phyloP scores from a whole-genome alignment of 179 eudicot genomes.

The Drosera spatulata region DNA sequence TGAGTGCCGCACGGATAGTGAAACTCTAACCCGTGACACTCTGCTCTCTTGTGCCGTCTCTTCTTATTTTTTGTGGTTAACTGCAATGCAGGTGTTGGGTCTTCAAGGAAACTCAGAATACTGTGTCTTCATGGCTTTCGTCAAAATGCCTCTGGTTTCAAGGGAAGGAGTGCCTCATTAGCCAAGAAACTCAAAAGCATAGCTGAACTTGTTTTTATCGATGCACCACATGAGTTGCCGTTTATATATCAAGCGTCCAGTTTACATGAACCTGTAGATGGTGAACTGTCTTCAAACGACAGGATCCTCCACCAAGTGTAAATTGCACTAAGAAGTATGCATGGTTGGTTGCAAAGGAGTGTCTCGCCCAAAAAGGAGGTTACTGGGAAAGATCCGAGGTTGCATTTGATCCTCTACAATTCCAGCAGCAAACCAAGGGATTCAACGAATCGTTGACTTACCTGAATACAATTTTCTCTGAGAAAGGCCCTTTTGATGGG shows the following conservation, averaged over 20 bases:
- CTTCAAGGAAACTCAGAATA: conserved; percentile 61
- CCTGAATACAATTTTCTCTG: conserved; percentile 33
- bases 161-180: conserved; percentile 78
- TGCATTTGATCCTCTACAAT: conserved; percentile 74
- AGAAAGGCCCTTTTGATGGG: conserved; percentile 81
- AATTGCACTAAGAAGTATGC: conserved; percentile 69
- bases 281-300: conserved; percentile 10
- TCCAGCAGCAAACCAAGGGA: conserved; percentile 77
- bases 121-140: conserved; percentile 94
- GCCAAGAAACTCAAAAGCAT: conserved; percentile 78
- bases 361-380: conserved; percentile 10
- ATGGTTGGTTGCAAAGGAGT: conserved; percentile 57
- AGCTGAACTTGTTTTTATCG: conserved; percentile 67
- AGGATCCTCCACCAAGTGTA: conserved; percentile 29
- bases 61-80: background rate
- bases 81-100: conserved; percentile 17
- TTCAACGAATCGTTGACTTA: conserved; percentile 50
- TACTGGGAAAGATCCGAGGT: conserved; percentile 46
- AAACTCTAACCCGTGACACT: no score
- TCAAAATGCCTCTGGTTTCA: conserved; percentile 89
- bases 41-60: no score
- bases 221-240: conserved; percentile 85
- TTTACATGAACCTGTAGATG: conserved; percentile 3
- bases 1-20: no score
- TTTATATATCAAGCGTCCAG: conserved; percentile 61